Evolutionary conservation across 1,139 yeast species (phyloP), one percentile per base, ranked within the genome.

Genomic region (Sugiyamaella paludigena): DNA sequence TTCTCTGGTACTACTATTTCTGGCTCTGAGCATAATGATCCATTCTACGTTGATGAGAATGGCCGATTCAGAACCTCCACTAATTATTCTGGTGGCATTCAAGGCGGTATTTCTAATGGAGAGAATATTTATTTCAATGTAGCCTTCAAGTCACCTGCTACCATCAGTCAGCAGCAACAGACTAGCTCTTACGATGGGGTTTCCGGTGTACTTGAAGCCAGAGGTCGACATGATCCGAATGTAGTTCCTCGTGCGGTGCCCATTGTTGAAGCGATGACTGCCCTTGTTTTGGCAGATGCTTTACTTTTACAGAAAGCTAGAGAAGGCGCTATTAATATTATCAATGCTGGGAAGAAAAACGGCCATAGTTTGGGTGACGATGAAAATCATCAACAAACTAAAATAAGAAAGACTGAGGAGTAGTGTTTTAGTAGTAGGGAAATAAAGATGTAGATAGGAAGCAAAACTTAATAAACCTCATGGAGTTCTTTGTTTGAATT

Each of bases 171-270:
- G 74, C 95, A 86, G 64, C 98, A 92, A 73, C 72, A 75, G 39
- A 92, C 98, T 24, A 80, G 89, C 31, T 80, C 92, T 42, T 92
- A 91, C 71, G 91, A 85, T 28, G 98, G 98, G 60, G 76, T 77
- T 55, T 79, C 74, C 40, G 98, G 98, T 63, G 81, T 84, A 13
- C 78, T 92, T 56, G 96, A 95, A 47, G 96, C 98, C 36, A 83
- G 92, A 68, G 98, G 98, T 53, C 85, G 98, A 76, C 98, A 92
- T 65, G 98, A 92, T 67, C 98, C 98, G 29, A 88, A 92, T 64
- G 98, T 92, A 49, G 95, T 95, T 11, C 98, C 98, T 56, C 83
- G 98, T 70, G 98, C 98, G 29, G 91, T 92, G 50, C 98, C 98
- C 45, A 92, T 92, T 64, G 98, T 92, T 40, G 98, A 92, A 73